Percentiles rank a stretch among this genome's conserved stretches.
Conservation (phyloP, 2,329 filamentous ascomycete species). For the Fusarium multiceps region DNA sequence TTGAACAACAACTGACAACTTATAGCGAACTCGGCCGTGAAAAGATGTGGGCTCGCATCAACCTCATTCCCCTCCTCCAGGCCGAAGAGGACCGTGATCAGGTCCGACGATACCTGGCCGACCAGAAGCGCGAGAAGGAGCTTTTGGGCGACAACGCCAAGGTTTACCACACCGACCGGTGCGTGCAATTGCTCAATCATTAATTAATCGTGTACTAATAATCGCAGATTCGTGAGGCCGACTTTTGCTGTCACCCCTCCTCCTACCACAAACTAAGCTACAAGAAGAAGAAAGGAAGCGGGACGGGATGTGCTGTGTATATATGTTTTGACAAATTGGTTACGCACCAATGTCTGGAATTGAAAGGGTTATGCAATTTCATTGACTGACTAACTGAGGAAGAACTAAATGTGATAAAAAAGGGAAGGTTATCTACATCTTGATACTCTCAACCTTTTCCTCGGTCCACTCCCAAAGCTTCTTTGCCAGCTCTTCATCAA, state of each 20-base stretch:
- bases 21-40: slow-evolving; percentile 90
- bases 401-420: not conserved
- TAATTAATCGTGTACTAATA: not conserved
- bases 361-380: slow-evolving; percentile 29
- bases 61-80: slow-evolving; percentile 92
- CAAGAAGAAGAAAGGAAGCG: slow-evolving; percentile 7
- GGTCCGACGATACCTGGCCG: slow-evolving; percentile 85
- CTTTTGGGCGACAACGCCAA: slow-evolving; percentile 84
- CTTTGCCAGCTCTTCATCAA: slow-evolving; percentile 47
- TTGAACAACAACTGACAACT: slow-evolving; percentile 1
- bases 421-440: not conserved
- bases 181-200: slow-evolving; percentile 49
- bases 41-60: slow-evolving; percentile 98
- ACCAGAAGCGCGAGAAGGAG: slow-evolving; percentile 90
- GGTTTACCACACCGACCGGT: slow-evolving; percentile 92
- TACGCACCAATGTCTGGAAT: slow-evolving; percentile 22
- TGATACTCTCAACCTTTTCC: slow-evolving; percentile 18
- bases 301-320: slow-evolving; percentile 35
- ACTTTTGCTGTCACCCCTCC: slow-evolving; percentile 80
- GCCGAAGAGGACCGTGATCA: slow-evolving; percentile 97
- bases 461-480: slow-evolving; percentile 56
- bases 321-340: slow-evolving; percentile 40
- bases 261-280: slow-evolving; percentile 63
- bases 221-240: slow-evolving; percentile 78
- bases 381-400: not conserved